These are phyloP conservation scores for Cladosporium velox DNA, from an alignment of 2,329 filamentous ascomycete genomes.

Conservation along the genomic window DNA sequence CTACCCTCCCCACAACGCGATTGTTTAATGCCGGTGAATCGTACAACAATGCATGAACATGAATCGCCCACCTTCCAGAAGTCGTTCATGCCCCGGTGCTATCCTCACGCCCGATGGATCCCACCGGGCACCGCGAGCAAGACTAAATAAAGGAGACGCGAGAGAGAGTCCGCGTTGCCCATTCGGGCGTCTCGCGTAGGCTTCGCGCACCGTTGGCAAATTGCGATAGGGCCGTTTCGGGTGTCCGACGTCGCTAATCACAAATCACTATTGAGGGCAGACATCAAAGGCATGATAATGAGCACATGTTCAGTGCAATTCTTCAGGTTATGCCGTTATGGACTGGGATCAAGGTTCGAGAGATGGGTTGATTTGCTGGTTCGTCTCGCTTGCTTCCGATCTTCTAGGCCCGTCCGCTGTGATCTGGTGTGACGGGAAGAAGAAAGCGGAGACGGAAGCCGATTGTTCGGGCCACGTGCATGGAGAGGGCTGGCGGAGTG, in stretches of 20 bases:
- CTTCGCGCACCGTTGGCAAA: conserved; percentile 5
- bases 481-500: conserved; percentile 1
- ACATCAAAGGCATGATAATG: background rate
- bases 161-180: background rate
- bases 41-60: background rate
- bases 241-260: background rate
- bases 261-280: background rate
- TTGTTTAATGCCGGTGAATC: background rate
- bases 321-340: background rate
- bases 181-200: background rate
- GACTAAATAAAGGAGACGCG: conserved; percentile 13
- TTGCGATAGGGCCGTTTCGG: background rate
- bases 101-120: background rate
- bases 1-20: background rate
- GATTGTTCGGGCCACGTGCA: conserved; percentile 9
- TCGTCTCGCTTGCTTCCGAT: conserved; percentile 9
- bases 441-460: background rate
- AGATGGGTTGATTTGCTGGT: background rate
- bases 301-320: background rate
- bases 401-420: background rate
- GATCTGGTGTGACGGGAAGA: background rate
- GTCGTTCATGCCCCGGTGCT: background rate
- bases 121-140: background rate
- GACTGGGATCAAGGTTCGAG: conserved; percentile 4
- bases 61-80: conserved; percentile 11